Base-by-base conservation (phyloP, 2,329 filamentous ascomycete genomes). In the Claviceps maximensis region DNA sequence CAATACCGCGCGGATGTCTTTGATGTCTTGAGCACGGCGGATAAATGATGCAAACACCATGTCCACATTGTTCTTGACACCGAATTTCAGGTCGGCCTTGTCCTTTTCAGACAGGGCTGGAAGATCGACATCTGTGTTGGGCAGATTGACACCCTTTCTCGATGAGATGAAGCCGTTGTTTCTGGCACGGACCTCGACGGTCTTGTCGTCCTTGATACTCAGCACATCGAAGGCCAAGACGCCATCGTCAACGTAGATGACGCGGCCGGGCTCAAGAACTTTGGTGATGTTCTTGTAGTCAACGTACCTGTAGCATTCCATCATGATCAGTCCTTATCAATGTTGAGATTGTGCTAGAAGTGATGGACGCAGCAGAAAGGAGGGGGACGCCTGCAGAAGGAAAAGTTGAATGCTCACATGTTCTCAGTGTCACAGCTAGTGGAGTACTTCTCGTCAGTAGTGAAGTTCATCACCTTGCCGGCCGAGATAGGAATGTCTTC, bases 261-360 rank as follows among this genome's bases (percentile, higher is more conserved):
- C 84, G 65, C 93, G 90, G 66, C 91, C 93, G 55, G 81, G 77
- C 69, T 87, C 73, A 67, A 98, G 97, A 63, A 98, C 93, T 77
- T 94, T 95, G 74, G 91, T 96, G 74, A 98, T 97, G 80, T 98
- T 98, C 84, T 95, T 94, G 80, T 98, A 97, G 78, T 97, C 91
- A 66, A 97, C 86, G 67, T 89, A 96, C 84, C 87, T 91, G 21
- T 29, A 45, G 38, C 3, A 12, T 45, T 49, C 15, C 46, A 17
- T 27, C 2, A 10, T n/a, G 12, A 42, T 51, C 42, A 51, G 50
- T 42, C 8, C 9, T 29, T 17, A 3, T 8, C 31, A 12, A 19
- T 31, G 17, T 50, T 19, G 48, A 42, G 8, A 40, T 17, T 40
- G 47, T 9, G 23, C 10, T 17, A 27, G 40, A 36, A 12, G 15